Evolutionary conservation across 2,329 filamentous ascomycete species (phyloP).

Genomic region (Arachnopeziza araneosa): DNA sequence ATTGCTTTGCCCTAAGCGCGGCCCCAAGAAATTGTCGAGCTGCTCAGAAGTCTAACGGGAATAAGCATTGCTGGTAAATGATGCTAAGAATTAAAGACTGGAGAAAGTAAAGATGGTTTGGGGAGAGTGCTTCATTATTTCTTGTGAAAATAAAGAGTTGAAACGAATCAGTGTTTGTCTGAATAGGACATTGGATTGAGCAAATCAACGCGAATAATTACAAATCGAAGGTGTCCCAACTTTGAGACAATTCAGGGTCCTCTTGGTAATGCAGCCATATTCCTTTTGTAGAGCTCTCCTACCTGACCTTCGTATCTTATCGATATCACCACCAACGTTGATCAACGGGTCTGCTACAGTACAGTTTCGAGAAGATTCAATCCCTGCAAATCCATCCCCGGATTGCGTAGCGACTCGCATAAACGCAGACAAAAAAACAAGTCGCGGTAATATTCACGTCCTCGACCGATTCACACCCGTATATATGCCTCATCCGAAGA

Average conservation of each 20-base stretch:
- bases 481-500: slow-evolving; percentile 5
- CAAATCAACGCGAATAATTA: background rate
- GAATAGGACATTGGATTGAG: background rate
- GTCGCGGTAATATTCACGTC: background rate
- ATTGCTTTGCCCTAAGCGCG: too few species aligned
- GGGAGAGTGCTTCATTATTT: background rate
- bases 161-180: background rate
- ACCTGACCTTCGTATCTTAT: background rate
- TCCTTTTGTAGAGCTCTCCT: background rate
- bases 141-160: background rate
- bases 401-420: background rate
- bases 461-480: background rate
- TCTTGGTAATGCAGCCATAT: background rate
- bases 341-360: background rate
- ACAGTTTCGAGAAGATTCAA: background rate
- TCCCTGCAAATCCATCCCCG: background rate
- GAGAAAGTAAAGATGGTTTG: too few species aligned
- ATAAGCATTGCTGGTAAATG: background rate
- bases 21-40: background rate
- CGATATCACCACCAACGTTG: background rate
- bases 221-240: background rate
- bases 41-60: background rate
- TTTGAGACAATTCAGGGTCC: background rate
- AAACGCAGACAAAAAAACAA: background rate
- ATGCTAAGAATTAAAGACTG: background rate